Percentiles rank a stretch among this genome's conserved stretches.
phyloP scores from a whole-genome alignment of 768 basidiomycete species.

The Leccinum fibrillosum region DNA sequence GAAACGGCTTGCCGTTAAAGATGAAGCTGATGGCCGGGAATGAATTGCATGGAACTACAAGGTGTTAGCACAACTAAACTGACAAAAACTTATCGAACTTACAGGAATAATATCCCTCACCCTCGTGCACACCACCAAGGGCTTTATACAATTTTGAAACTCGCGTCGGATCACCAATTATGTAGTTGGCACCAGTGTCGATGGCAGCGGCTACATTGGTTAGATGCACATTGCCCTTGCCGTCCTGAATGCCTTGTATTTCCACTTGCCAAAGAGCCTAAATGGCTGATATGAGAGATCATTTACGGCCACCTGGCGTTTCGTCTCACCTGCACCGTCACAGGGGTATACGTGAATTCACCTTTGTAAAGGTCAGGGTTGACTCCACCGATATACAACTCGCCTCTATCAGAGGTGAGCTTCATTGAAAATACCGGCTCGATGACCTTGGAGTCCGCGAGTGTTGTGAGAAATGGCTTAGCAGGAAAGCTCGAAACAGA shows the following conservation, averaged over 20 bases:
- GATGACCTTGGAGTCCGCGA: neutral
- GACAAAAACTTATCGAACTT: neutral
- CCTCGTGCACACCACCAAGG: neutral
- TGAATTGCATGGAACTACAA: neutral
- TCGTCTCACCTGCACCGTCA: neutral
- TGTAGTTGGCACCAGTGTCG: neutral
- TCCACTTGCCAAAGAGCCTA: neutral
- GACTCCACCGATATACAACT: neutral
- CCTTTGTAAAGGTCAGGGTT: neutral
- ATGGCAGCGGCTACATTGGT: neutral
- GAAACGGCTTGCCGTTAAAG: neutral
- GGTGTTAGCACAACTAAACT: neutral
- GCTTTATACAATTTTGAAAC: neutral
- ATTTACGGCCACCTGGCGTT: neutral
- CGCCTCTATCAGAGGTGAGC: neutral
- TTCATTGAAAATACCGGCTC: neutral
- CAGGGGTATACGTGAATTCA: neutral
- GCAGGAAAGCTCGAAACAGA: neutral
- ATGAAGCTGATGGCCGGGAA: neutral
- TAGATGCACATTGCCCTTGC: neutral
- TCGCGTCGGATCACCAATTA: neutral
- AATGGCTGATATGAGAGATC: neutral
- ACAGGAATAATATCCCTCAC: neutral
- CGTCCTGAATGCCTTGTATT: neutral
- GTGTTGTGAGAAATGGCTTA: neutral